phyloP scores from a whole-genome alignment of 495 filamentous ascomycete species.

The Aspergillus cristatus region DNA sequence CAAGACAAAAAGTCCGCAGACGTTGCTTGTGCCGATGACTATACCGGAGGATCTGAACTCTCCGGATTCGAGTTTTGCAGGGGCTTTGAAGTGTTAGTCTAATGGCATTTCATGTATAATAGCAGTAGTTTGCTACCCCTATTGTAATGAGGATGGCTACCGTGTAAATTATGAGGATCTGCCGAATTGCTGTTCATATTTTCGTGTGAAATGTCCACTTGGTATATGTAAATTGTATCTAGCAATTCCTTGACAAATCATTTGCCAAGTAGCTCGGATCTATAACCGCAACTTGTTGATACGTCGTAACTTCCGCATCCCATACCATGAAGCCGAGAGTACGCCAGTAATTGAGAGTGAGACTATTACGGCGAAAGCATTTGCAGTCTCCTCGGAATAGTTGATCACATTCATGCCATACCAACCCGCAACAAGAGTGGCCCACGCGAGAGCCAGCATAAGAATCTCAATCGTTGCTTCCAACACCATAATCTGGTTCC shows the following conservation, averaged over 20 bases:
- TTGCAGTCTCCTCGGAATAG: conserved; percentile 17
- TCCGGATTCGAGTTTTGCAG: no score
- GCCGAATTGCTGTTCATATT: no score
- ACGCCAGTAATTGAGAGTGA: conserved; percentile 10
- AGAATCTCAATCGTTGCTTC: conserved; percentile 24
- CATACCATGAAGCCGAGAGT: conserved; percentile 10
- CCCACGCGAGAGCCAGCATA: conserved; percentile 21
- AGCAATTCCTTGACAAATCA: no score
- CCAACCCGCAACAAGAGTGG: conserved; percentile 22
- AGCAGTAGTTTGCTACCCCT: no score
- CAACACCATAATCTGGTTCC: conserved; percentile 29
- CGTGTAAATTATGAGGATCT: no score
- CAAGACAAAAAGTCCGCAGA: conserved; percentile 10
- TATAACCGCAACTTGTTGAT: conserved; percentile 15
- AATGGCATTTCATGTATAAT: no score
- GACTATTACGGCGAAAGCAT: conserved; percentile 16
- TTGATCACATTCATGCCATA: conserved; percentile 30
- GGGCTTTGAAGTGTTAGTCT: conserved; percentile 1
- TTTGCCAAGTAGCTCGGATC: no score
- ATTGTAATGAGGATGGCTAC: no score
- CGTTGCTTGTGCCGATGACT: conserved; percentile 6
- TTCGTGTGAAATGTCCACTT: no score
- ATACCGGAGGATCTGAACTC: no score
- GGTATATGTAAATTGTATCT: no score
- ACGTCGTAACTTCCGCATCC: conserved; percentile 14